Percentiles rank a stretch among this genome's conserved stretches.
These are phyloP conservation scores for Byssothecium circinans DNA, from an alignment of 2,329 filamentous ascomycete genomes.

Conservation along the genomic window DNA sequence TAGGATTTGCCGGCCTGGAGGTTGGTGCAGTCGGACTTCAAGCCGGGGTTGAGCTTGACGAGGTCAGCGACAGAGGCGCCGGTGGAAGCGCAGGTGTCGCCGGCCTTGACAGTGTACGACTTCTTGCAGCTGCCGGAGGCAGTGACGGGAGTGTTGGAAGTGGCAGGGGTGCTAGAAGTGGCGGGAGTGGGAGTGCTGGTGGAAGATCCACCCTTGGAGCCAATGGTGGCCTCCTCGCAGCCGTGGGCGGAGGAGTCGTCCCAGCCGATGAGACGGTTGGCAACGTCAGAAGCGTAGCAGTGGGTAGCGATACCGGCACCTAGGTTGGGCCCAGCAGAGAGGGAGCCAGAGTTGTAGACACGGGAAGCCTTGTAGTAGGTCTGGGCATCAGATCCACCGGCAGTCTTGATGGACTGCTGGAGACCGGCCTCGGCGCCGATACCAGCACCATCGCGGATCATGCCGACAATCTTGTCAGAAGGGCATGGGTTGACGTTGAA, in stretches of 20 bases:
- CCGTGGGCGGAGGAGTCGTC: constrained; percentile 9
- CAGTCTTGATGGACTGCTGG: constrained; percentile 40
- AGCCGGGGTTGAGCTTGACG: constrained; percentile 30
- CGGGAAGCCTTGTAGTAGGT: constrained; percentile 53
- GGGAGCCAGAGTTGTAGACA: constrained; percentile 54
- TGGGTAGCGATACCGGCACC: constrained; percentile 48
- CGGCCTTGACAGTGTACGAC: constrained; percentile 35
- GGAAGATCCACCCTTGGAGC: constrained; percentile 6
- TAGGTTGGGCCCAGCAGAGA: constrained; percentile 41
- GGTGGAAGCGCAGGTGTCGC: constrained; percentile 38
- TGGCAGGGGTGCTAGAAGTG: constrained; percentile 1
- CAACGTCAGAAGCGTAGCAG: constrained; percentile 57
- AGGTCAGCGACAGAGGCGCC: constrained; percentile 33
- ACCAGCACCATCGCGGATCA: constrained; percentile 51
- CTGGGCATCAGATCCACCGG: constrained; percentile 34
- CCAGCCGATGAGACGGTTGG: constrained; percentile 53
- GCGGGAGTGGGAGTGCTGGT: constrained; percentile 7
- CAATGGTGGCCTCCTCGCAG: constrained; percentile 23
- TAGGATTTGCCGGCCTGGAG: constrained; percentile 43
- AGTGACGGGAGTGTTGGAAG: constrained; percentile 7
- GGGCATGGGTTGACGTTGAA: constrained; percentile 48
- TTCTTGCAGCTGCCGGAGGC: constrained; percentile 27
- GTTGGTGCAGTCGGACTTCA: constrained; percentile 40
- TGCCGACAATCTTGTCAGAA: constrained; percentile 38
- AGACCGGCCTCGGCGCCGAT: constrained; percentile 49